Evolutionary conservation across 306 rosid genomes (phyloP).

Genomic region (Rosa chinensis): DNA sequence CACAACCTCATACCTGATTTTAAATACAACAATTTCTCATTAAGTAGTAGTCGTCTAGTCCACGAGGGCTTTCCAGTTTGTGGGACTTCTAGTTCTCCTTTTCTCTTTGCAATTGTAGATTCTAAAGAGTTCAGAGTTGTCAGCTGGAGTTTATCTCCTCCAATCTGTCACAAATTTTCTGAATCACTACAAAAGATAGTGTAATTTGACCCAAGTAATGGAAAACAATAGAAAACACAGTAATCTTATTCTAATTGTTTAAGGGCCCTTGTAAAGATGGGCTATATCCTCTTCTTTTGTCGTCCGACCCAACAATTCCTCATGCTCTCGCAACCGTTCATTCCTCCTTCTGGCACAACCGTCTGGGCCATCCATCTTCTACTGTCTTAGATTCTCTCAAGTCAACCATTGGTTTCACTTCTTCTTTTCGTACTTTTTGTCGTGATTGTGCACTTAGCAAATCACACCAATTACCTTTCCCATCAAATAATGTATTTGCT

Average conservation of each 20-base stretch:
- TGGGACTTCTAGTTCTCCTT: slow-evolving; percentile 49
- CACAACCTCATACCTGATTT: slow-evolving; percentile 51
- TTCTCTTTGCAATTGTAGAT: slow-evolving; percentile 64
- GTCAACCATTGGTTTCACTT: no score
- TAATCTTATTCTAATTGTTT: background rate
- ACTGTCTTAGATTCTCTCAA: no score
- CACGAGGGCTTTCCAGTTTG: slow-evolving; percentile 58
- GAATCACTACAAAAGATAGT: slow-evolving; percentile 18
- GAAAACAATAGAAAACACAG: background rate
- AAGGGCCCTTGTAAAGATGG: background rate
- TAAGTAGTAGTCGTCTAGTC: slow-evolving; percentile 69
- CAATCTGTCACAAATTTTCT: slow-evolving; percentile 41
- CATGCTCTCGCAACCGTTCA: no score
- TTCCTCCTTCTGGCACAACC: no score
- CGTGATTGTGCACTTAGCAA: no score
- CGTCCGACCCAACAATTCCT: no score
- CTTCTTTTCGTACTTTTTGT: no score
- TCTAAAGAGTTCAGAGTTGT: slow-evolving; percentile 68
- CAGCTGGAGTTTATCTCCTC: slow-evolving; percentile 53
- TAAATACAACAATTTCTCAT: slow-evolving; percentile 62
- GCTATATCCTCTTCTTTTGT: no score
- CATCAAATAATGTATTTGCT: no score
- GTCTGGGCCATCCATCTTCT: no score
- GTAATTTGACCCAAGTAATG: background rate
- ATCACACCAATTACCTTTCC: no score